Evolutionary conservation across 495 filamentous ascomycete genomes (phyloP), one percentile per base, ranked within the genome.

Genomic region (Halenospora varia): DNA sequence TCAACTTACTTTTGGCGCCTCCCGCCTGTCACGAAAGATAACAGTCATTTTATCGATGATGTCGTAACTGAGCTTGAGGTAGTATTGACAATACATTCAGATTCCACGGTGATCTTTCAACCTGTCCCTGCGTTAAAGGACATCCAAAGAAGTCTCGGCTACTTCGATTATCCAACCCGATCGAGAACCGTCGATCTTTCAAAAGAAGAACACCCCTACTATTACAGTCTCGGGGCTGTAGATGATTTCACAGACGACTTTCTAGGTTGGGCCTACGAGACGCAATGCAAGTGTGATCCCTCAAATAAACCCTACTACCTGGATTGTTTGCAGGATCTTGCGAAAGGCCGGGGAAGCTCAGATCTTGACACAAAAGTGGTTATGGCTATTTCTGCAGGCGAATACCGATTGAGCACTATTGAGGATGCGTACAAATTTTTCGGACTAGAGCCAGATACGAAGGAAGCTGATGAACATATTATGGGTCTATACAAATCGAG

Each of bases 381-480:
- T 4, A 61, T 63, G 56, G 56, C 56, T 15, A 53, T 35, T 22
- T 68, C 66, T 13, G 45, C 49, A 17, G 66, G 66, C 11, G 57
- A 68, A 51, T 39, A 53, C 55, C 55, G 57, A 3, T 20, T 57
- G 57, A 57, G 55, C 22, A 60, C 51, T 1, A 66, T 68, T 39
- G 55, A 64, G 17, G 55, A 62, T n/a, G 63, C 66, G 8, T 68
- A 63, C 51, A 54, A 44, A n/a, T 68, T 51, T 51, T 64, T 68
- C 26, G 48, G 23, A 2, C 25, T 66, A 17, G 50, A 62, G 23
- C 58, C 62, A 10, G 25, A 56, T 13, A 64, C 44, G 2, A 54
- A 35, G 6, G 63, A 65, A 48, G 66, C 58, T n/a, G 66, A 68
- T 46, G 66, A 64, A 18, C 59, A 66, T 54, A 64, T 66, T 19